Evolutionary conservation across 805 yeast genomes (phyloP).

Genomic region (Metahyphopichia silvanorum): DNA sequence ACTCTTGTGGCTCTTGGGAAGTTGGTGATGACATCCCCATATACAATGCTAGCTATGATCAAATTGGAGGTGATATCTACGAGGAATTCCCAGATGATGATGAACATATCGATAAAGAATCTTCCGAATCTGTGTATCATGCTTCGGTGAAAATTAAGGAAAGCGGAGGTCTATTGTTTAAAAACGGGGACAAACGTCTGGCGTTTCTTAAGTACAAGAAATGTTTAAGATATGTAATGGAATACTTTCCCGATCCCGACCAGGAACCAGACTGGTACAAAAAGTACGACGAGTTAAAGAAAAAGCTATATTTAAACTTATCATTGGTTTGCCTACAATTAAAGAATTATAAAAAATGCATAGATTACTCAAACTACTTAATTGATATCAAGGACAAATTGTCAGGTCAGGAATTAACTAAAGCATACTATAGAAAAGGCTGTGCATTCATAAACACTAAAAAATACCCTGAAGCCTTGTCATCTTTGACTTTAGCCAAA

Average conservation of each 20-base stretch:
- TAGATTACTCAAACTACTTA: conserved; percentile 53
- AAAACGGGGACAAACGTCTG: conserved; percentile 45
- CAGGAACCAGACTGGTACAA: conserved; percentile 50
- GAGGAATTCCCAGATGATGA: conserved; percentile 83
- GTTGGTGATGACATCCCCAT: conserved; percentile 53
- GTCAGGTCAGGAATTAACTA: conserved; percentile 45
- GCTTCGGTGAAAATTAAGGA: conserved; percentile 59
- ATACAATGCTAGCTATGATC: conserved; percentile 57
- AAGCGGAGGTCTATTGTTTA: conserved; percentile 61
- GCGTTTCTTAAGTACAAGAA: conserved; percentile 65
- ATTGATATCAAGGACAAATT: conserved; percentile 46
- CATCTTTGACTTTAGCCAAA: conserved; percentile 43
- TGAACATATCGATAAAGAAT: conserved; percentile 51
- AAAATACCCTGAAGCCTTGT: conserved; percentile 48
- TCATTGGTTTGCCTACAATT: conserved; percentile 52
- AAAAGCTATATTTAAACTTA: conserved; percentile 57
- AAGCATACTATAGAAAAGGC: conserved; percentile 58
- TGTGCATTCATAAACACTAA: conserved; percentile 40
- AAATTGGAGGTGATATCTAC: conserved; percentile 64
- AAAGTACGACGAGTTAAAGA: conserved; percentile 50
- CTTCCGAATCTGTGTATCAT: conserved; percentile 47
- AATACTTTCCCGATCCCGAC: conserved; percentile 67
- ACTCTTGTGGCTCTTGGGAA: conserved; percentile 63
- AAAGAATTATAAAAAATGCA: conserved; percentile 45
- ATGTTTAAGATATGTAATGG: conserved; percentile 66